phyloP scores from a whole-genome alignment of 371 early-diverging fungal genomes.

The Mucor velutinosus region DNA sequence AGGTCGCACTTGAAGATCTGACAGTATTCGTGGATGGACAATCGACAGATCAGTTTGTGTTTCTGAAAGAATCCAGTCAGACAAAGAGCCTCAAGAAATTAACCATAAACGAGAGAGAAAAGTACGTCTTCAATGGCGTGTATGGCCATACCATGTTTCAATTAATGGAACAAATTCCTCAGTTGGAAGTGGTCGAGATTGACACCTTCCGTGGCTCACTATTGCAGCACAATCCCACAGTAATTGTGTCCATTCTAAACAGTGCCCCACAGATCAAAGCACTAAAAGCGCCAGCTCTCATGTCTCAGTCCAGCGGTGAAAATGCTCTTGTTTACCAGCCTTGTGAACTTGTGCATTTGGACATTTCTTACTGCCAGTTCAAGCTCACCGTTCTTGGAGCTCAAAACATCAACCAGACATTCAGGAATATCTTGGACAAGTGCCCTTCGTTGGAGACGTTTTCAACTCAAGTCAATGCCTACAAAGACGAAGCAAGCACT shows the following conservation, averaged over 20 bases:
- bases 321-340: background rate
- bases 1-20: background rate
- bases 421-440: background rate
- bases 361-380: background rate
- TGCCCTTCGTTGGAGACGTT: background rate
- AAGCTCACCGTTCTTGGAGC: background rate
- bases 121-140: background rate
- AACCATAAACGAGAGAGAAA: background rate
- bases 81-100: background rate
- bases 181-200: background rate
- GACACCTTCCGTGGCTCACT: background rate
- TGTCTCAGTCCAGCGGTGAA: background rate
- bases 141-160: background rate
- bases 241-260: background rate
- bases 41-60: background rate
- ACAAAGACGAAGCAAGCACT: background rate
- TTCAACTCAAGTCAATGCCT: background rate
- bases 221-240: background rate
- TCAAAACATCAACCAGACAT: background rate
- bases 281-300: background rate
- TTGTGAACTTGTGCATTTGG: background rate
- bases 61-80: background rate
- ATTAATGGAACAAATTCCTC: background rate
- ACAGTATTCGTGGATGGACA: background rate
- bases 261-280: background rate